Base-by-base conservation (phyloP, 2,329 filamentous ascomycete species). In the Penicillium sp. region DNA sequence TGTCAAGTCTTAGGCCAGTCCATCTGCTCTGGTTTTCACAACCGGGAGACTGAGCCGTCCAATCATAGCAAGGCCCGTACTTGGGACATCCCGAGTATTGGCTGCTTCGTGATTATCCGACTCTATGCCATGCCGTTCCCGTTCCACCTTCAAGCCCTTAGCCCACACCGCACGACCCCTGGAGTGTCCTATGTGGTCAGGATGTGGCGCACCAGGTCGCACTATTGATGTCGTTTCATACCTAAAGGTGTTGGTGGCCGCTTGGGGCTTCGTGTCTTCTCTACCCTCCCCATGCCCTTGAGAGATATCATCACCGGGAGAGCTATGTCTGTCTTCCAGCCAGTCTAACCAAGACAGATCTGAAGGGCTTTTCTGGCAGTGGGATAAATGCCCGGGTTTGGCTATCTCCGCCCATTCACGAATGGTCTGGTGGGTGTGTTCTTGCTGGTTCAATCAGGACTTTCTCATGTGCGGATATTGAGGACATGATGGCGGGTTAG, bases 371-470 rank as follows among this genome's bases (percentile, higher is more conserved):
- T 11, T 15, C 2, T 15, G 13, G 15, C 9, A 41, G 35, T 6
- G 13, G 35, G 13, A 13, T 6, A 41, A 15, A 9, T 41, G 35
- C 15, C 70, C 60, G n/a, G 47, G 46, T 29, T 69, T 65, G 54
- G 67, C 54, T 30, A 64, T 61, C 26, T 66, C 59, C 21, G 63
- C 60, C 67, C 68, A 68, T 7, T 61, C 44, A 2, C 50, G 50
- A 7, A 65, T 52, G 11, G 30, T 9, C 3, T 59, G 48, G 19
- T 58, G 21, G 23, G 46, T 11, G 9, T 38, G 41, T 23, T 62
- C 44, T 50, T 58, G 35, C 17, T 15, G 38, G 17, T 31, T 30
- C 8, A 41, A 41, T 57, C 53, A 52, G 56, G 15, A 21, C 29
- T 41, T n/a, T 23, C 5, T 45, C 21, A 23, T 35, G 21, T 11